Evolutionary conservation across 148 eudicot genomes (phyloP).

Genomic region (Camellia sinensis): DNA sequence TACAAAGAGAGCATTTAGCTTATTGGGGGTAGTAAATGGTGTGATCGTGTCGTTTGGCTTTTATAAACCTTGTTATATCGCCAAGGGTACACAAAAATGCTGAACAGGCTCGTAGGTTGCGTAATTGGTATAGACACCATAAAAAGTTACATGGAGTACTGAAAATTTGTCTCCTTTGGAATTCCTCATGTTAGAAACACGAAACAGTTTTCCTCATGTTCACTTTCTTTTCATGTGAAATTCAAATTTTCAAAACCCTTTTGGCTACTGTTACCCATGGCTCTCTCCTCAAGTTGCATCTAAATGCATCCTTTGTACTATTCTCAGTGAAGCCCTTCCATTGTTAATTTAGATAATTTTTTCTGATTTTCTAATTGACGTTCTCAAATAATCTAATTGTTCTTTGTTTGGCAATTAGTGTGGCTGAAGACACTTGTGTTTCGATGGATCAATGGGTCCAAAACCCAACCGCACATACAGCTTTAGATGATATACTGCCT

Average conservation of each 20-base stretch:
- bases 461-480: conserved; percentile 76
- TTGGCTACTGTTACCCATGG: no score
- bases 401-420: conserved; percentile 37
- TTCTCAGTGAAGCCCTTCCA: neutral
- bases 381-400: neutral
- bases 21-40: no score
- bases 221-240: neutral
- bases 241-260: neutral
- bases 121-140: no score
- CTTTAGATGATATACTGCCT: conserved; percentile 83
- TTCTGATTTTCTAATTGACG: no score
- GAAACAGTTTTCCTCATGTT: neutral
- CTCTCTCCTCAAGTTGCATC: neutral
- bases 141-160: no score
- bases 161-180: neutral
- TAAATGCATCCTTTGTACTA: neutral
- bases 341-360: neutral
- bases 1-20: neutral
- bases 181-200: neutral
- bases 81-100: no score
- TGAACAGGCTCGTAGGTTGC: no score
- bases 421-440: conserved; percentile 74
- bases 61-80: no score
- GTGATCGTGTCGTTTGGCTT: no score
- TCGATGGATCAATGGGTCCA: conserved; percentile 87